phyloP scores from a whole-genome alignment of 2,329 filamentous ascomycete species.

The Alternaria arborescens region DNA sequence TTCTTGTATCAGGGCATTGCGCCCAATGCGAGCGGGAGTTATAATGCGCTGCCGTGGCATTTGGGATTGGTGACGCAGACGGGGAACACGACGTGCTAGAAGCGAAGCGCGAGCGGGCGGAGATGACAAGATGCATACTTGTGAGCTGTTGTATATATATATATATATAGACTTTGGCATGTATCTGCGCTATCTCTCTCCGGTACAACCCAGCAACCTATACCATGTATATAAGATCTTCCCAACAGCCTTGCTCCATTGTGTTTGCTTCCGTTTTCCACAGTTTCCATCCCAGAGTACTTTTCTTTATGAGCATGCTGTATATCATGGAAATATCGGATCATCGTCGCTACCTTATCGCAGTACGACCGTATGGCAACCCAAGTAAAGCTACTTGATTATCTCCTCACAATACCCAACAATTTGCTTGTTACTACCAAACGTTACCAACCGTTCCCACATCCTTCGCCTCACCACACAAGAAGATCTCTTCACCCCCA shows the following conservation, averaged over 20 bases:
- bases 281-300: not conserved
- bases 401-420: not conserved
- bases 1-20: constrained; percentile 54
- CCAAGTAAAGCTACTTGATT: not conserved
- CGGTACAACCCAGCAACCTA: no score
- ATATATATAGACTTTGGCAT: not conserved
- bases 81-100: constrained; percentile 3
- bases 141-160: not conserved
- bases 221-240: no score
- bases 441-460: not conserved
- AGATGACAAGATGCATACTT: not conserved
- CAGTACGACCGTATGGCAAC: not conserved
- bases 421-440: not conserved
- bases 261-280: not conserved
- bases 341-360: not conserved
- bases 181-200: not conserved
- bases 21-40: constrained; percentile 40
- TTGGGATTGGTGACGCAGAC: constrained; percentile 46
- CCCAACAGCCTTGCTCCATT: accelerated
- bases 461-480: not conserved
- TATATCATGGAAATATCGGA: not conserved
- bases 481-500: not conserved
- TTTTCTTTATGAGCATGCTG: not conserved
- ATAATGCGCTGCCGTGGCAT: constrained; percentile 52
- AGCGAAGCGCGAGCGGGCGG: not conserved